phyloP scores from a whole-genome alignment of 805 yeast species.

The Pichia manshurica region DNA sequence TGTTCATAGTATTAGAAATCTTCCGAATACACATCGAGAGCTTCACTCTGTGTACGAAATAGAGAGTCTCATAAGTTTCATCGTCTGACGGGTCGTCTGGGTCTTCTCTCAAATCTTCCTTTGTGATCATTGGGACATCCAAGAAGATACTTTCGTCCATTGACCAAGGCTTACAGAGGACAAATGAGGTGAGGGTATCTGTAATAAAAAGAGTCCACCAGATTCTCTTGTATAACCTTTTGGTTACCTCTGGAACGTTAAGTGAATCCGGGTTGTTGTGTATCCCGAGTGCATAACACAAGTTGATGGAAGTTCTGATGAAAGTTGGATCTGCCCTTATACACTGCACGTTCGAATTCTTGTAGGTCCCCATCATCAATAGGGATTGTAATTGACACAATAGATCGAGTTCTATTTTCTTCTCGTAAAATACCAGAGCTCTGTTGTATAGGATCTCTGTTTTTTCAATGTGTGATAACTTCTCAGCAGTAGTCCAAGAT shows the following conservation, averaged over 20 bases:
- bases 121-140: constrained; percentile 69
- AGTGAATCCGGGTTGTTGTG: constrained; percentile 41
- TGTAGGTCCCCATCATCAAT: constrained; percentile 56
- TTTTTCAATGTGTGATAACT: constrained; percentile 34
- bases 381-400: constrained; percentile 56
- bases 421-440: constrained; percentile 70
- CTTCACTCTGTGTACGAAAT: constrained; percentile 57
- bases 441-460: constrained; percentile 56
- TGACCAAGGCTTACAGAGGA: constrained; percentile 64
- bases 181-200: constrained; percentile 60
- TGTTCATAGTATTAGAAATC: constrained; percentile 29
- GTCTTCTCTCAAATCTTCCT: constrained; percentile 59
- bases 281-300: constrained; percentile 73
- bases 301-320: constrained; percentile 55
- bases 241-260: constrained; percentile 16
- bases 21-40: constrained; percentile 63
- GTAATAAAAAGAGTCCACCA: constrained; percentile 76
- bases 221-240: constrained; percentile 53
- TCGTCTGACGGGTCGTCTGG: constrained; percentile 37
- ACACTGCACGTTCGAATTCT: constrained; percentile 69
- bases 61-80: constrained; percentile 39
- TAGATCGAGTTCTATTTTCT: constrained; percentile 62
- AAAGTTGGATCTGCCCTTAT: constrained; percentile 62
- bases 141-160: constrained; percentile 58
- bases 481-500: constrained; percentile 38